Evolutionary conservation across 192 early-diverging fungal species (phyloP).

Genomic region (Gryganskiella cystojenkinii): DNA sequence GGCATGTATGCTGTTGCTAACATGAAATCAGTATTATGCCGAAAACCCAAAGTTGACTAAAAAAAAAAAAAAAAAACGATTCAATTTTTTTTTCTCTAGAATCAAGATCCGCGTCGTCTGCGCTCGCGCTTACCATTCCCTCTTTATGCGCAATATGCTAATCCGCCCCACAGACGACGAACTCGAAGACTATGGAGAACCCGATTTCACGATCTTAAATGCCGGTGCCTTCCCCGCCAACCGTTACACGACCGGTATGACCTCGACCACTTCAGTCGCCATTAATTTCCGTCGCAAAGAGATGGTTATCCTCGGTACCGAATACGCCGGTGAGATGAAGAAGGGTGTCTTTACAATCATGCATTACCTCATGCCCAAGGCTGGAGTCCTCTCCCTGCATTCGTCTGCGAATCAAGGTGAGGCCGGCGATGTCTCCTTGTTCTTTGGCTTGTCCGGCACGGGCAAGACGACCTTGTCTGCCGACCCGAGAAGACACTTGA

Average conservation of each 20-base stretch:
- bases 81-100: constrained; percentile 54
- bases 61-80: constrained; percentile 1
- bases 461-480: constrained; percentile 99
- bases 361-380: constrained; percentile 99
- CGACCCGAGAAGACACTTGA: constrained; percentile 90
- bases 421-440: constrained; percentile 91
- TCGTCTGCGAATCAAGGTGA: constrained; percentile 96
- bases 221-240: constrained; percentile 96
- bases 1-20: background rate
- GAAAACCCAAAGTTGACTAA: too few relatives aligned
- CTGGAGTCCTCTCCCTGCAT: constrained; percentile 87
- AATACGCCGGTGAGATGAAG: constrained; percentile 99
- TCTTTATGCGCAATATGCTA: constrained; percentile 99
- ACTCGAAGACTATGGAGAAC: constrained; percentile 91
- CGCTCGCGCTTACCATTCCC: constrained; percentile 94
- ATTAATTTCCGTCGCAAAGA: constrained; percentile 93
- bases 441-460: constrained; percentile 98
- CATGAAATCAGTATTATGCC: background rate
- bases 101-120: constrained; percentile 98
- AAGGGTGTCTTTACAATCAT: constrained; percentile 99
- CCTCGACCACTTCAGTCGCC: constrained; percentile 91
- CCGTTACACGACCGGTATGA: constrained; percentile 95
- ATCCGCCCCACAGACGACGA: constrained; percentile 95
- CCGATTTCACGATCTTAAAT: constrained; percentile 98
- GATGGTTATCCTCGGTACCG: constrained; percentile 98